These are phyloP conservation scores for Yamadazyma trypodendri DNA, from an alignment of 1,139 yeast species.

Conservation along the genomic window DNA sequence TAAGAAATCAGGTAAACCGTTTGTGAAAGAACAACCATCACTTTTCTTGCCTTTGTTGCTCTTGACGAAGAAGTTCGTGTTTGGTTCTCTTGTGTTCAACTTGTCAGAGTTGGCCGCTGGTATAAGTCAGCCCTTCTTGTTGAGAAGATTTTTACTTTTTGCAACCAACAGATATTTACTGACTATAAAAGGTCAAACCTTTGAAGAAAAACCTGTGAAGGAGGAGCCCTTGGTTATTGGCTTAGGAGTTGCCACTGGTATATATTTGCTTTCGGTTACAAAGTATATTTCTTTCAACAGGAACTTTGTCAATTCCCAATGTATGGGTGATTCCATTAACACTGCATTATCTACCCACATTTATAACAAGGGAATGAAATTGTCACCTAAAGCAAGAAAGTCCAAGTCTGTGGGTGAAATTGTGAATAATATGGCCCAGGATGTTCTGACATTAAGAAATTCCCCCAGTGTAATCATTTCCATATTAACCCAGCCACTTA, in stretches of 20 bases:
- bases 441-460: constrained; percentile 25
- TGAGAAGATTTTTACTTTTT: constrained; percentile 30
- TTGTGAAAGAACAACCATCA: constrained; percentile 26
- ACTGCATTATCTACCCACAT: constrained; percentile 30
- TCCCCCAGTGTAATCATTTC: constrained; percentile 27
- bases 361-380: constrained; percentile 33
- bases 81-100: constrained; percentile 17
- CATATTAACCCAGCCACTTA: constrained; percentile 29
- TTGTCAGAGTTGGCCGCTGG: constrained; percentile 21
- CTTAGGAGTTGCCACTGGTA: constrained; percentile 26
- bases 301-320: constrained; percentile 20
- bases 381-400: constrained; percentile 38
- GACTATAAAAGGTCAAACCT: background rate
- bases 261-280: constrained; percentile 25
- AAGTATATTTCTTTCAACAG: constrained; percentile 29
- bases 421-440: constrained; percentile 39
- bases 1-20: constrained; percentile 8
- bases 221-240: constrained; percentile 32
- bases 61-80: constrained; percentile 8
- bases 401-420: constrained; percentile 42
- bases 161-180: constrained; percentile 16
- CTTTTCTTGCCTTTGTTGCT: constrained; percentile 10
- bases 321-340: constrained; percentile 19
- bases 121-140: constrained; percentile 31
- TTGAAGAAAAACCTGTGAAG: constrained; percentile 3